phyloP scores from a whole-genome alignment of 257 asterid species.

The Nemophila menziesii region DNA sequence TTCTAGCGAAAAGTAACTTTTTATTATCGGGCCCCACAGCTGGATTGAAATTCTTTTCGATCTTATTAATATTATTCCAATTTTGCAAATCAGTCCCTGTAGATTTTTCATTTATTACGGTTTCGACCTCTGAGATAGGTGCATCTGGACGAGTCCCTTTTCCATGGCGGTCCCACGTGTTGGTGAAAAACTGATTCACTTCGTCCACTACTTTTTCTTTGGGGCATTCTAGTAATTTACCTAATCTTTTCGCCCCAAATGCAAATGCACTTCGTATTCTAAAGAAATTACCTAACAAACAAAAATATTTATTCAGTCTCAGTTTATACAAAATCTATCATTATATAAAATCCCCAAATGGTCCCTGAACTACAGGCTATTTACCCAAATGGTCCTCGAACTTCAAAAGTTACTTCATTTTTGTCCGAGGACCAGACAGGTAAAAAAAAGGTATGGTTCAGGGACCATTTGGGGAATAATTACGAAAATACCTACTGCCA shows the following conservation, averaged over 20 bases:
- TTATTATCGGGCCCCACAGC: conserved; percentile 39
- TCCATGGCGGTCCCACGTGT: conserved; percentile 90
- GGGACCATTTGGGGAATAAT: no score
- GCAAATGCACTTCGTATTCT: conserved; percentile 91
- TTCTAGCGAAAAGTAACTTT: conserved; percentile 59
- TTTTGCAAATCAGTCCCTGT: conserved; percentile 34
- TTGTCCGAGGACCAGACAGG: no score
- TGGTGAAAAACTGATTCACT: conserved; percentile 81
- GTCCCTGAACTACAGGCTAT: no score
- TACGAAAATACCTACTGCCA: no score
- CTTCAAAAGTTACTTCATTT: no score
- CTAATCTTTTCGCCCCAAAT: conserved; percentile 82
- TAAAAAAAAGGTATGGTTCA: no score
- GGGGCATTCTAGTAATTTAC: conserved; percentile 67
- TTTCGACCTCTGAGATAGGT: conserved; percentile 34
- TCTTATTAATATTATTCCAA: conserved; percentile 29
- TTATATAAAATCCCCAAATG: no score
- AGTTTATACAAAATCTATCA: background rate
- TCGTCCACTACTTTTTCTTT: conserved; percentile 43
- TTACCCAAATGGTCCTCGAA: no score
- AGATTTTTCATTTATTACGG: conserved; percentile 25
- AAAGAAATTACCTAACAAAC: conserved; percentile 63
- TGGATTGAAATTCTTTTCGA: conserved; percentile 31
- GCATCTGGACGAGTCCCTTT: conserved; percentile 92
- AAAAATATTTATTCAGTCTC: conserved; percentile 5